Evolutionary conservation across 2,329 filamentous ascomycete genomes (phyloP).

Genomic region (Fusarium lateritium): DNA sequence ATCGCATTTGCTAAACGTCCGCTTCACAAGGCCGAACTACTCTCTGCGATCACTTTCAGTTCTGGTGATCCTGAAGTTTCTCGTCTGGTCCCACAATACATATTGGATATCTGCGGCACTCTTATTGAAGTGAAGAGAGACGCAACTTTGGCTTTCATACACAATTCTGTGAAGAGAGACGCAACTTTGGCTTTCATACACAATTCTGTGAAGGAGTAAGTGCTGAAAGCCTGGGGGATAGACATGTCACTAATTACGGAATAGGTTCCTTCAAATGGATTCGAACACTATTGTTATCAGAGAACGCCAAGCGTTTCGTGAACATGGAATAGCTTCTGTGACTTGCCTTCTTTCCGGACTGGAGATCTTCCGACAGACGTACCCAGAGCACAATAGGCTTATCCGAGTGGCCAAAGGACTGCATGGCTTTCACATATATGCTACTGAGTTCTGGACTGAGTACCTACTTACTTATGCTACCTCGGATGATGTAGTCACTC

Average conservation of each 20-base stretch:
- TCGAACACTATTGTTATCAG: slow-evolving; percentile 2
- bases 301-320: not conserved
- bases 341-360: slow-evolving; percentile 30
- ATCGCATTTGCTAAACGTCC: slow-evolving; percentile 31
- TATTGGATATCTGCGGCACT: slow-evolving; percentile 1
- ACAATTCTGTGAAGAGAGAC: slow-evolving; percentile 25
- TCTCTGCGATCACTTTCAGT: slow-evolving; percentile 29
- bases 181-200: slow-evolving; percentile 30
- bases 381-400: not conserved
- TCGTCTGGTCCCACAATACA: slow-evolving; percentile 11
- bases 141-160: slow-evolving; percentile 25
- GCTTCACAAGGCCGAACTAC: slow-evolving; percentile 13
- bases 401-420: slow-evolving; percentile 19
- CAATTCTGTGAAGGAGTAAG: slow-evolving; percentile 37
- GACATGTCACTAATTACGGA: not conserved
- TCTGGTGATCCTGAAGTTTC: not conserved
- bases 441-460: slow-evolving; percentile 33
- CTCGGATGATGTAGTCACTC: not conserved
- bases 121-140: slow-evolving; percentile 26
- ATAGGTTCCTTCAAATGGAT: slow-evolving; percentile 21
- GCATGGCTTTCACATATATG: slow-evolving; percentile 30
- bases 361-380: not conserved
- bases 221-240: rapidly evolving
- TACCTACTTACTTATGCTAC: slow-evolving; percentile 8
- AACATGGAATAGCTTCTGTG: slow-evolving; percentile 10